Evolutionary conservation across 2,329 filamentous ascomycete species (phyloP).

Genomic region (Eutypa lata): DNA sequence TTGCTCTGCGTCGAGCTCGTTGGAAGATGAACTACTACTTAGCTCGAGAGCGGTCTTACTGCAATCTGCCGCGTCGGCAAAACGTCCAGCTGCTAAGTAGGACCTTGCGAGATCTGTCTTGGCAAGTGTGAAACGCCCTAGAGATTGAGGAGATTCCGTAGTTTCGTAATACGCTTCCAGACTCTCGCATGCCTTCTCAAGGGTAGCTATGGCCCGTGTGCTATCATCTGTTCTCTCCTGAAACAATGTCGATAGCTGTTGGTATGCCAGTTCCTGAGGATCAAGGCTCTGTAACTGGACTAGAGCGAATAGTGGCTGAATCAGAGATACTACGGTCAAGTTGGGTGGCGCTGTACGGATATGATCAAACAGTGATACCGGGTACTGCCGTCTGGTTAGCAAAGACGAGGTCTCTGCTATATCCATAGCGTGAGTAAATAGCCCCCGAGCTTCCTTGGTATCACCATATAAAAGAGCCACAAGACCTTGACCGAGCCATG

Average conservation of each 20-base stretch:
- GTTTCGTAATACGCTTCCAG: slow-evolving; percentile 82
- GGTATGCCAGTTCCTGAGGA: slow-evolving; percentile 67
- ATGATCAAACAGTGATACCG: slow-evolving; percentile 78
- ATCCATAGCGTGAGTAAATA: slow-evolving; percentile 93
- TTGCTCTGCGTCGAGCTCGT: slow-evolving; percentile 61
- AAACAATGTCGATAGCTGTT: slow-evolving; percentile 77
- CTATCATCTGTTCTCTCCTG: slow-evolving; percentile 76
- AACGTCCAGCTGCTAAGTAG: slow-evolving; percentile 66
- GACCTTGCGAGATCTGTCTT: slow-evolving; percentile 86
- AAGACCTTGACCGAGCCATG: slow-evolving; percentile 91
- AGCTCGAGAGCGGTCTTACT: slow-evolving; percentile 79
- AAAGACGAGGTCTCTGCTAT: slow-evolving; percentile 77
- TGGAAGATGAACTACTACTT: slow-evolving; percentile 67
- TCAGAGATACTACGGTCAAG: slow-evolving; percentile 58
- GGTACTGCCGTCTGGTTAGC: slow-evolving; percentile 74
- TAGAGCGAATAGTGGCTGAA: slow-evolving; percentile 86
- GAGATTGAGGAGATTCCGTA: slow-evolving; percentile 70
- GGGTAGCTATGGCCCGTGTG: slow-evolving; percentile 56
- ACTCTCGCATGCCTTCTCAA: slow-evolving; percentile 64
- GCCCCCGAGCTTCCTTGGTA: slow-evolving; percentile 69
- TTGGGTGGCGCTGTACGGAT: slow-evolving; percentile 57
- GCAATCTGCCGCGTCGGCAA: slow-evolving; percentile 69
- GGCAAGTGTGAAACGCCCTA: slow-evolving; percentile 75
- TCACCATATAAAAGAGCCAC: slow-evolving; percentile 77
- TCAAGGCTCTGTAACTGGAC: slow-evolving; percentile 73